Evolutionary conservation across 2,329 filamentous ascomycete genomes (phyloP).

Genomic region (Bipolaris cookei): DNA sequence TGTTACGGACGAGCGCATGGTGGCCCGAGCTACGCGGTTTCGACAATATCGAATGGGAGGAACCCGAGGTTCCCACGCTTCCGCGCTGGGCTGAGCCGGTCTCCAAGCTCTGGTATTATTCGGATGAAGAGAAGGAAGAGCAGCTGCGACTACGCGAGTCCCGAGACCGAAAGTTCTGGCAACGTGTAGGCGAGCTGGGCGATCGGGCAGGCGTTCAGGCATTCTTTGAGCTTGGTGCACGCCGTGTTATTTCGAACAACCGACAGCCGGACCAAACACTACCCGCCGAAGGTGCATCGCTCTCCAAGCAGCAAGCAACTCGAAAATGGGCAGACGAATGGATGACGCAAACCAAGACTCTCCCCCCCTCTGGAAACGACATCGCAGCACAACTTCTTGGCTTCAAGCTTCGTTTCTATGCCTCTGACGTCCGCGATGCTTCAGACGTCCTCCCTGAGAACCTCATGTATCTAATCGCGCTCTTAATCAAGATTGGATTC

Average conservation of each 20-base stretch:
- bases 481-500: conserved; percentile 96
- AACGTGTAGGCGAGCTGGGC: conserved; percentile 69
- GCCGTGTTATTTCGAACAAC: conserved; percentile 61
- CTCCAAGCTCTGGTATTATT: conserved; percentile 66
- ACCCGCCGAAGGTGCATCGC: conserved; percentile 23
- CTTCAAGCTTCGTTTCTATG: conserved; percentile 96
- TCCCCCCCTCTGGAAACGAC: conserved; percentile 84
- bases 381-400: conserved; percentile 93
- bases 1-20: conserved; percentile 91
- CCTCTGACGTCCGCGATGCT: conserved; percentile 75
- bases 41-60: conserved; percentile 56
- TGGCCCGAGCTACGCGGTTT: conserved; percentile 76
- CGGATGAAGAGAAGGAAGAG: conserved; percentile 70
- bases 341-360: conserved; percentile 79
- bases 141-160: conserved; percentile 63
- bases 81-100: conserved; percentile 84
- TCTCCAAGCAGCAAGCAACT: conserved; percentile 53
- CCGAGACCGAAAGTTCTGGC: conserved; percentile 82
- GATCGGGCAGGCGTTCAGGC: conserved; percentile 70
- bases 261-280: conserved; percentile 41
- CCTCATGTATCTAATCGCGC: conserved; percentile 85
- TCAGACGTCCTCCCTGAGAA: conserved; percentile 86
- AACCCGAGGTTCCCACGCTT: conserved; percentile 68
- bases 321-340: conserved; percentile 62
- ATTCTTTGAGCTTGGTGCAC: conserved; percentile 86